Conservation (phyloP, 306 rosid species). For the Lupinus albus region DNA sequence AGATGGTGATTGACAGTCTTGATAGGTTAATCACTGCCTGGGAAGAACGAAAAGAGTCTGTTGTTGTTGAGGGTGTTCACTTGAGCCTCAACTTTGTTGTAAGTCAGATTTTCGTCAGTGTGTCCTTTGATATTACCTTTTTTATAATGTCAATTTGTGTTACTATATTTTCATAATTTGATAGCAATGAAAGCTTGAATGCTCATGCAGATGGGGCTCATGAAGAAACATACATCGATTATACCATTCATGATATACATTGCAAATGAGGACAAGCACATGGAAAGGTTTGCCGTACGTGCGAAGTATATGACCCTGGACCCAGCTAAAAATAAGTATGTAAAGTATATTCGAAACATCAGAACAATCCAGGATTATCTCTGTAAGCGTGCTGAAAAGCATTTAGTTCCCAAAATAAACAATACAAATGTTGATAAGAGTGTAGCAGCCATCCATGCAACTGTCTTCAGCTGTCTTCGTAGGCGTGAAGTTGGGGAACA, state of each 20-base stretch:
- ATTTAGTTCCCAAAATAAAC: conserved; percentile 96
- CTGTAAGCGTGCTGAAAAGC: conserved; percentile 95
- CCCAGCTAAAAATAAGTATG: conserved; percentile 94
- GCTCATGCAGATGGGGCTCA: conserved; percentile 85
- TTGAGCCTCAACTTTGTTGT: conserved; percentile 96
- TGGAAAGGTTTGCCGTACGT: conserved; percentile 98
- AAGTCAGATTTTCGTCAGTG: conserved; percentile 33
- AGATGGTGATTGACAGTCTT: conserved; percentile 99
- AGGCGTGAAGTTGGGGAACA: conserved; percentile 86
- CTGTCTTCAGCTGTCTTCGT: conserved; percentile 92
- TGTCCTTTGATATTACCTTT: conserved; percentile 17
- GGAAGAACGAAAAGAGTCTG: conserved; percentile 96
- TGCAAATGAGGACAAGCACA: conserved; percentile 89
- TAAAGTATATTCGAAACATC: conserved; percentile 91
- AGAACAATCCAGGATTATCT: conserved; percentile 96
- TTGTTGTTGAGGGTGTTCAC: conserved; percentile 97
- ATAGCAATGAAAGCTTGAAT: conserved; percentile 34
- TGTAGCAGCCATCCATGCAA: conserved; percentile 96
- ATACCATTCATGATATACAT: conserved; percentile 95
- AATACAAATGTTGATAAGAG: conserved; percentile 98
- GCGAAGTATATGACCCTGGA: conserved; percentile 97
- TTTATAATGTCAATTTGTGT: not conserved
- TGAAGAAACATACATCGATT: conserved; percentile 96
- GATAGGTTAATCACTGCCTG: conserved; percentile 93
- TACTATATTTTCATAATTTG: not conserved